Percentiles rank a stretch among this genome's conserved stretches.
phyloP scores from a whole-genome alignment of 2,329 filamentous ascomycete genomes.

The Colletotrichum horii region DNA sequence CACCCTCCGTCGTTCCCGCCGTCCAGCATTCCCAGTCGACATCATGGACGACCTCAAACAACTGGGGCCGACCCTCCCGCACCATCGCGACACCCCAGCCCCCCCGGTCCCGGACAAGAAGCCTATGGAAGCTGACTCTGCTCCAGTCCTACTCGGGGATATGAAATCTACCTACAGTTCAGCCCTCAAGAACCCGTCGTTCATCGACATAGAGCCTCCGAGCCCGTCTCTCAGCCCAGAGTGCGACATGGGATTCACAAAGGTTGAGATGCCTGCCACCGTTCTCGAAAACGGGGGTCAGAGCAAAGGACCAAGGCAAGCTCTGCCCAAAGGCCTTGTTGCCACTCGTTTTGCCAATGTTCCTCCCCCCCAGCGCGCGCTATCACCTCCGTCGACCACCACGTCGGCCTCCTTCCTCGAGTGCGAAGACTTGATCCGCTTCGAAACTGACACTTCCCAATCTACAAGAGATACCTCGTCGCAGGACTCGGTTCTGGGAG shows the following conservation, averaged over 20 bases:
- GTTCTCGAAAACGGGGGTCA: neutral
- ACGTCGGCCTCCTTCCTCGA: neutral
- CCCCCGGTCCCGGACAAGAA: neutral
- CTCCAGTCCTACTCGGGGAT: neutral
- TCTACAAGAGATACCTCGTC: neutral
- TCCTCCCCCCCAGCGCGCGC: neutral
- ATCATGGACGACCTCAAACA: slow-evolving; percentile 23
- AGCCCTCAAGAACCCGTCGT: neutral
- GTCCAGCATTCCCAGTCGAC: neutral
- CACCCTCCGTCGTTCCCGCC: neutral
- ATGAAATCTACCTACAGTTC: neutral
- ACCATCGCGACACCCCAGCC: neutral
- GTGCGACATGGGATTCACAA: slow-evolving; percentile 15
- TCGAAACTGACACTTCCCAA: neutral
- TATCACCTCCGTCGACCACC: neutral
- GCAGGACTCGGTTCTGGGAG: neutral
- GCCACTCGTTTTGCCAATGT: slow-evolving; percentile 5
- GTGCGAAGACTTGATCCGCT: neutral
- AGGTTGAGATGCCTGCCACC: neutral
- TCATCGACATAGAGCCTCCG: neutral
- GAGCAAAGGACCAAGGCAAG: slow-evolving; percentile 10
- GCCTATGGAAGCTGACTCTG: neutral
- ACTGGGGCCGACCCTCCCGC: neutral
- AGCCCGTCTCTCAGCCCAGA: neutral
- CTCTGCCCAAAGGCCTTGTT: slow-evolving; percentile 17